Evolutionary conservation across 73 alveolate genomes (phyloP), one percentile per base, ranked within the genome.

Genomic region (Durusdinium trenchii): DNA sequence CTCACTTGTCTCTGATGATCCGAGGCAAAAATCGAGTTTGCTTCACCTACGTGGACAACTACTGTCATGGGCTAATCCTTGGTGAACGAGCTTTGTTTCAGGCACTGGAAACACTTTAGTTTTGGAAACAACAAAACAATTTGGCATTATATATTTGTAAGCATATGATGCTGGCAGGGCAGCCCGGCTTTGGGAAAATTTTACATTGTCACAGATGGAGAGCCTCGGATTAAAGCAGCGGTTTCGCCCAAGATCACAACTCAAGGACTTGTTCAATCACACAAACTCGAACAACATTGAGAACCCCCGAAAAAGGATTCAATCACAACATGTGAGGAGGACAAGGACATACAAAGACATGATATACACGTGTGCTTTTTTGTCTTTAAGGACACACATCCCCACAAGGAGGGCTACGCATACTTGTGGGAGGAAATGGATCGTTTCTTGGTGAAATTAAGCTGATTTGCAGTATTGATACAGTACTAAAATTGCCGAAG

Each of bases 11-110:
- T 36, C 38, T 71, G 84, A 6, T 10, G 9, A 3, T 23, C 95
- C 47, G 48, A 89, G 98, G 98, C 36, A 48, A 36, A 47, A 92
- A 92, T 36, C 75, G 79, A 30, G 98, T 51, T 36, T 92, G 98
- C 64, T 92, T 92, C 62, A 92, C 98, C 30, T 51, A 92, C 61
- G 98, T 92, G 45, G 98, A 92, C 98, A 92, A 92, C 98, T 92
- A 92, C 90, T 92, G 98, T 82, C 98, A 92, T 47, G 98, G 90
- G 38, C 90, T 92, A 1, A 71, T 67, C 79, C 48, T 69, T 35
- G 90, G 90, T 14, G 98, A 69, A 90, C 89, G 98, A 32, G 90
- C 98, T n/a, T 79, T 92, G 26, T 47, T 62, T 50, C n/a, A 89
- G 96, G 96, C 83, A 36, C 4, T 16, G 91, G 64, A 38, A 9